Evolutionary conservation across 805 yeast species (phyloP).

Genomic region (Zygosaccharomyces bisporus): DNA sequence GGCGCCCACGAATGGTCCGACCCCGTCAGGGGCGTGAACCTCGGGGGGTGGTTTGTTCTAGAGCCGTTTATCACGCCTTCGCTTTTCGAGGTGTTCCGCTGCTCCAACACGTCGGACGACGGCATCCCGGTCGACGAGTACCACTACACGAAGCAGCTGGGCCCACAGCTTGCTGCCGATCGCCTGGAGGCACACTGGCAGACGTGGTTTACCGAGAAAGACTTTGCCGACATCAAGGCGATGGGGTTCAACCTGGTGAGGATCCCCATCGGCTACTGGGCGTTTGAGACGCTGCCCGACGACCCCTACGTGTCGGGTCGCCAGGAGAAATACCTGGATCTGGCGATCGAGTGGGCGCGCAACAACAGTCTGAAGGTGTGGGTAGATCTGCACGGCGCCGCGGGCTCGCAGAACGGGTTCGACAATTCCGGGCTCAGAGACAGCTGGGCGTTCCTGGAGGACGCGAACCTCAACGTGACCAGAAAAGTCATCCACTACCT

Average conservation of each 20-base stretch:
- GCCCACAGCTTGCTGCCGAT: slow-evolving; percentile 50
- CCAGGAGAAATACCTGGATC: slow-evolving; percentile 65
- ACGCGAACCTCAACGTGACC: slow-evolving; percentile 51
- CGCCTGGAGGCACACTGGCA: slow-evolving; percentile 70
- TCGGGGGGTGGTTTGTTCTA: slow-evolving; percentile 86
- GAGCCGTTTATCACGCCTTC: slow-evolving; percentile 85
- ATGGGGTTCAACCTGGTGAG: slow-evolving; percentile 81
- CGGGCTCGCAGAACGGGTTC: slow-evolving; percentile 94
- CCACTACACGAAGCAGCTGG: slow-evolving; percentile 58
- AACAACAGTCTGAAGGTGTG: slow-evolving; percentile 64
- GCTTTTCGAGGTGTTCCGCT: slow-evolving; percentile 51
- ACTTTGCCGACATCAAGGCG: slow-evolving; percentile 54
- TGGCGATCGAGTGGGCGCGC: slow-evolving; percentile 74
- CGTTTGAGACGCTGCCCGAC: slow-evolving; percentile 53
- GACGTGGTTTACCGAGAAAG: slow-evolving; percentile 69
- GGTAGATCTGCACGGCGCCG: slow-evolving; percentile 95
- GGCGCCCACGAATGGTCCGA: slow-evolving; percentile 12
- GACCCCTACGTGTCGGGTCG: slow-evolving; percentile 85
- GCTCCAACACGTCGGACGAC: slow-evolving; percentile 32
- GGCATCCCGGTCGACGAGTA: slow-evolving; percentile 79
- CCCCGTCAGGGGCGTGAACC: slow-evolving; percentile 56
- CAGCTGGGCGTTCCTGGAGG: slow-evolving; percentile 47
- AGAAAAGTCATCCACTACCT: slow-evolving; percentile 51
- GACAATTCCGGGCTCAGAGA: slow-evolving; percentile 91
- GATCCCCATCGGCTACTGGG: slow-evolving; percentile 96